phyloP scores from a whole-genome alignment of 179 eudicot species.

The Silene coronaria region DNA sequence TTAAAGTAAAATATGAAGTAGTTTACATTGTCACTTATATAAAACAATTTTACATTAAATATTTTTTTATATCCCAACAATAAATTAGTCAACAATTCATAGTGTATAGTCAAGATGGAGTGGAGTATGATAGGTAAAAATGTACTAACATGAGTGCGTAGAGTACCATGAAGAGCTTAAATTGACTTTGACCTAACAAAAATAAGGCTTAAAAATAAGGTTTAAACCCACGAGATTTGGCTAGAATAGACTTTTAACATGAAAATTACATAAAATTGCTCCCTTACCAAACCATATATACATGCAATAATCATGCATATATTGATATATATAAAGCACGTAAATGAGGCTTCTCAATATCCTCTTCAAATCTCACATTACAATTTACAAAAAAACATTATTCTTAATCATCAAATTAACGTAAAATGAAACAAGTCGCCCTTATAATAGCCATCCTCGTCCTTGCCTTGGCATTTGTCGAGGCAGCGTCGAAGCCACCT shows the following conservation, averaged over 20 bases:
- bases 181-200: conserved; percentile 18
- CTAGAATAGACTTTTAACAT: conserved; percentile 8
- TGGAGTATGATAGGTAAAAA: conserved; percentile 20
- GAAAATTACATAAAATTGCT: neutral
- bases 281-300: too few relatives aligned
- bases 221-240: neutral
- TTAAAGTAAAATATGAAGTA: too few relatives aligned
- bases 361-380: conserved; percentile 10
- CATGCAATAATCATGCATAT: neutral
- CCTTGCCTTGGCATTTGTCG: conserved; percentile 22
- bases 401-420: neutral
- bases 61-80: too few relatives aligned
- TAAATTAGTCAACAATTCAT: neutral
- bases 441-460: conserved; percentile 14
- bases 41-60: too few relatives aligned
- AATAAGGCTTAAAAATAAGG: conserved; percentile 13
- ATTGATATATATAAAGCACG: conserved; percentile 16
- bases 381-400: neutral
- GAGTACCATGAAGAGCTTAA: neutral
- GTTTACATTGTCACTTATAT: too few relatives aligned
- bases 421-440: conserved; percentile 8
- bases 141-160: neutral
- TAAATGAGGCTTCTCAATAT: neutral
- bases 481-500: conserved; percentile 22
- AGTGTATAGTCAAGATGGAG: neutral